These are phyloP conservation scores for Cyclotella baltica DNA, from an alignment of 108 stramenopile genomes.

Conservation along the genomic window DNA sequence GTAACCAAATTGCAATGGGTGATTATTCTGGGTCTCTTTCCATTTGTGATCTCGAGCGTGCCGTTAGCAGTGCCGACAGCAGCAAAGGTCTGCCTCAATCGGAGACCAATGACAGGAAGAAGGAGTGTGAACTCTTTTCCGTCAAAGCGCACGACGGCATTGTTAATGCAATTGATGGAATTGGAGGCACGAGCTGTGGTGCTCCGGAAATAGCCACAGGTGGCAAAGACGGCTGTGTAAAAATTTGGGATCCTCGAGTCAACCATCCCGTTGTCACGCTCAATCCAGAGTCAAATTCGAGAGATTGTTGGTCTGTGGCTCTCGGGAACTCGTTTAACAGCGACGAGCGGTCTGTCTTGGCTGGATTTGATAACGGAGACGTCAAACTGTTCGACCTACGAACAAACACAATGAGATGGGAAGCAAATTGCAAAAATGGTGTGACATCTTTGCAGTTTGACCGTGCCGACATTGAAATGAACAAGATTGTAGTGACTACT, in stretches of 20 bases:
- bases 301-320: constrained; percentile 92
- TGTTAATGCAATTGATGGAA: constrained; percentile 86
- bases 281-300: constrained; percentile 67
- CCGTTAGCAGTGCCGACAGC: not conserved
- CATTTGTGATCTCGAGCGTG: constrained; percentile 61
- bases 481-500: constrained; percentile 87
- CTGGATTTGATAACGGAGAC: constrained; percentile 94
- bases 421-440: constrained; percentile 86
- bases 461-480: constrained; percentile 92
- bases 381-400: constrained; percentile 87
- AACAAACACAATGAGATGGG: constrained; percentile 79
- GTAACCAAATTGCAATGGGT: constrained; percentile 78
- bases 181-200: constrained; percentile 79
- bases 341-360: constrained; percentile 81
- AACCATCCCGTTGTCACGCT: constrained; percentile 68
- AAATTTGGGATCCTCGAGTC: constrained; percentile 87
- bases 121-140: constrained; percentile 47
- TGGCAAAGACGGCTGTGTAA: constrained; percentile 88
- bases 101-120: not conserved
- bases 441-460: constrained; percentile 90
- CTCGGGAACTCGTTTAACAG: constrained; percentile 86
- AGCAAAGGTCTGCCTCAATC: not conserved
- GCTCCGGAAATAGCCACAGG: constrained; percentile 91
- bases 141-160: constrained; percentile 71
- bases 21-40: constrained; percentile 68